Percentiles rank a stretch among this genome's conserved stretches.
phyloP scores from a whole-genome alignment of 2,329 filamentous ascomycete genomes.

The Fusarium armeniacum region DNA sequence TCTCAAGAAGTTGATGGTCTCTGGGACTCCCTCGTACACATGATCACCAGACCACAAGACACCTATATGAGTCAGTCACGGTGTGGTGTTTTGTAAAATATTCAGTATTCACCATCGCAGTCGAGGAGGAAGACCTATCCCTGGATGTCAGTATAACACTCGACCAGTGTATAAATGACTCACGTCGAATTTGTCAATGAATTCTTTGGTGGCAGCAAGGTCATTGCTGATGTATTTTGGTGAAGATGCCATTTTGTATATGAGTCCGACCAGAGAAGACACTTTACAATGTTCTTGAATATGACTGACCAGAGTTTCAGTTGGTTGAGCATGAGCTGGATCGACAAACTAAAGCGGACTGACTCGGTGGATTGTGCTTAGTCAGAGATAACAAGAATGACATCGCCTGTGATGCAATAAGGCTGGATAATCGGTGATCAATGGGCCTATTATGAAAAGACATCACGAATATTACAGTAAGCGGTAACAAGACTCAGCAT shows the following conservation, averaged over 20 bases:
- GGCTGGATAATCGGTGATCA: constrained; percentile 2
- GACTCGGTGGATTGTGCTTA: constrained; percentile 34
- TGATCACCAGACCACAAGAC: constrained; percentile 97
- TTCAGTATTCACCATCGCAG: constrained; percentile 82
- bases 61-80: constrained; percentile 65
- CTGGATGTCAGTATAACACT: constrained; percentile 6
- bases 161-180: constrained; percentile 57
- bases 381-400: constrained; percentile 21
- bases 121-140: constrained; percentile 90
- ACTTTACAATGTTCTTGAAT: background rate
- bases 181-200: constrained; percentile 93
- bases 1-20: constrained; percentile 86
- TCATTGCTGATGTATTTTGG: constrained; percentile 85
- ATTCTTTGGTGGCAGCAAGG: constrained; percentile 80
- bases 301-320: constrained; percentile 14
- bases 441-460: background rate
- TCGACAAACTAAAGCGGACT: constrained; percentile 7
- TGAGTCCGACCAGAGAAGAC: background rate
- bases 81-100: background rate
- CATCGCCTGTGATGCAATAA: constrained; percentile 10
- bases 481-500: background rate
- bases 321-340: constrained; percentile 9
- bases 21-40: constrained; percentile 85
- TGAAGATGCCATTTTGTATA: constrained; percentile 48
- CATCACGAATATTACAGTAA: constrained; percentile 1